Percentiles rank a stretch among this genome's conserved stretches.
These are phyloP conservation scores for Purpureocillium takamizusanense DNA, from an alignment of 2,329 filamentous ascomycete genomes.

Conservation along the genomic window DNA sequence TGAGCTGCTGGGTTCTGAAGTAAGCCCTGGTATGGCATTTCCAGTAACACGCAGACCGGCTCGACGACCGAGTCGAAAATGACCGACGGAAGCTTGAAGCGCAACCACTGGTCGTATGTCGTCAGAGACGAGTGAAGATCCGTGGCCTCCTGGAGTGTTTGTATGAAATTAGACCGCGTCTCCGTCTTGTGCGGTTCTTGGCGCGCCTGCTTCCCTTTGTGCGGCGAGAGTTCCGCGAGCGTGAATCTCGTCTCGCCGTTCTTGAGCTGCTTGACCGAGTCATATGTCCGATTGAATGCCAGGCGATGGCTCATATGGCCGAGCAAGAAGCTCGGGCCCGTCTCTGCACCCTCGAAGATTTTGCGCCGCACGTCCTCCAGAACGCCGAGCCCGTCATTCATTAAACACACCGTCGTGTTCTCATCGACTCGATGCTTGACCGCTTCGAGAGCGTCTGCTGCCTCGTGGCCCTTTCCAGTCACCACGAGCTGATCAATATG, in stretches of 20 bases:
- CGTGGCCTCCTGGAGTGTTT: constrained; percentile 9
- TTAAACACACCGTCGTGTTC: constrained; percentile 62
- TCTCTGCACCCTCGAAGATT: constrained; percentile 57
- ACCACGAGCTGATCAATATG: constrained; percentile 66
- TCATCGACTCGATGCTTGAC: constrained; percentile 59
- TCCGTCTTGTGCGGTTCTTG: constrained; percentile 10
- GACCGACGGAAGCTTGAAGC: constrained; percentile 69
- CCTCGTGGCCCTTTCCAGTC: constrained; percentile 47
- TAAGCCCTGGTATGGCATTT: constrained; percentile 65
- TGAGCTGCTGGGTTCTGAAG: constrained; percentile 57
- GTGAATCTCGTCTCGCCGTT: constrained; percentile 22
- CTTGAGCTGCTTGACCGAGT: constrained; percentile 29
- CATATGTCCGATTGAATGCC: constrained; percentile 26
- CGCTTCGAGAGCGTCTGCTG: constrained; percentile 43
- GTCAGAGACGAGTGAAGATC: constrained; percentile 13
- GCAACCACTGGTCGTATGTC: constrained; percentile 42
- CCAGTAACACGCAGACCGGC: constrained; percentile 70
- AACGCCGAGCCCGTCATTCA: constrained; percentile 77
- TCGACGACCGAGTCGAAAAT: constrained; percentile 71
- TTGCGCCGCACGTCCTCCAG: constrained; percentile 66
- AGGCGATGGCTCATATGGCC: constrained; percentile 49
- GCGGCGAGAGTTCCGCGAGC: constrained; percentile 6
- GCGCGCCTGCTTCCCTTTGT: constrained; percentile 3
- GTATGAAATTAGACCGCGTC: constrained; percentile 13
- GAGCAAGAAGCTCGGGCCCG: constrained; percentile 67